These are phyloP conservation scores for Euclidium syriacum DNA, from an alignment of 345 rosid species.

Conservation along the genomic window DNA sequence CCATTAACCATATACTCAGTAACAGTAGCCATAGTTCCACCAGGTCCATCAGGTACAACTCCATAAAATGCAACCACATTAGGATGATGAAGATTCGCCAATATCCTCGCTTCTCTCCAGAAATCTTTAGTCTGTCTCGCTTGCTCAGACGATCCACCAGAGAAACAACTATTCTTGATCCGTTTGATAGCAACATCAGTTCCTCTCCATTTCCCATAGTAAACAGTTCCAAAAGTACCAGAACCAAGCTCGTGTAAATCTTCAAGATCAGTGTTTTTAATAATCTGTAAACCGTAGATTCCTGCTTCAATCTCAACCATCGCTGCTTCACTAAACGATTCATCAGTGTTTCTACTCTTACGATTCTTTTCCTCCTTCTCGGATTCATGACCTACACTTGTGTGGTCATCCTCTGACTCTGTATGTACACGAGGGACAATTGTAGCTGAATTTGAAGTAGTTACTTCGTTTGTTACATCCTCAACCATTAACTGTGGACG, in stretches of 20 bases:
- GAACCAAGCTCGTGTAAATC: conserved; percentile 82
- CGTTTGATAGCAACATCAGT: conserved; percentile 94
- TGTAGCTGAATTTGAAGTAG: conserved; percentile 33
- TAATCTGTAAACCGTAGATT: conserved; percentile 81
- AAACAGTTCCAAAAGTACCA: conserved; percentile 91
- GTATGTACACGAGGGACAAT: conserved; percentile 41
- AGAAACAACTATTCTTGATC: conserved; percentile 80
- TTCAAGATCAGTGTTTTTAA: conserved; percentile 74
- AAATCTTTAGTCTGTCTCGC: conserved; percentile 71
- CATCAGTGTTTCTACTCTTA: conserved; percentile 36
- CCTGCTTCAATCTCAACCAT: conserved; percentile 76
- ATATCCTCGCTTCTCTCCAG: conserved; percentile 88
- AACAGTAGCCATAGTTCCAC: conserved; percentile 83
- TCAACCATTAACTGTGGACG: conserved; percentile 41
- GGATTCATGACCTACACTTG: no score
- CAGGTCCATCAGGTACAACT: conserved; percentile 86
- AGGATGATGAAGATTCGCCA: conserved; percentile 92
- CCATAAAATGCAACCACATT: conserved; percentile 94
- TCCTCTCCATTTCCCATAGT: conserved; percentile 93
- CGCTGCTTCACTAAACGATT: conserved; percentile 48
- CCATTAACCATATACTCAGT: conserved; percentile 92
- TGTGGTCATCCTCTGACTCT: conserved; percentile 33
- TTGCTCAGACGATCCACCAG: conserved; percentile 74
- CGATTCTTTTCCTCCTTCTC: no score
- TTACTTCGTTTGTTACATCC: conserved; percentile 59